Percentiles rank a stretch among this genome's conserved stretches.
These are phyloP conservation scores for Termitomyces titanicus DNA, from an alignment of 768 basidiomycete species.

Conservation along the genomic window DNA sequence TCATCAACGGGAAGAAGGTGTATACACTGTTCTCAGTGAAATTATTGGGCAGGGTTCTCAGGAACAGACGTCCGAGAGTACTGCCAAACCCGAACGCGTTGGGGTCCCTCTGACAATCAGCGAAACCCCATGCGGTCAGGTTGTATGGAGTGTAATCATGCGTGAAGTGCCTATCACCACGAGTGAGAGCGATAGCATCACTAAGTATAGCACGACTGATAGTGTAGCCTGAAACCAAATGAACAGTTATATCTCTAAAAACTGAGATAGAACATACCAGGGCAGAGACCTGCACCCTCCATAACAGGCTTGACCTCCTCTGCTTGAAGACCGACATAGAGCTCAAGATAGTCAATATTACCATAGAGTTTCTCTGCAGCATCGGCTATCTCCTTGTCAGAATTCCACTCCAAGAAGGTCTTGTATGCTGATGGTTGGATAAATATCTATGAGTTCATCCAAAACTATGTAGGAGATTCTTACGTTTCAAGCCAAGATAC, in stretches of 20 bases:
- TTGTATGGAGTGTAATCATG: constrained; percentile 80
- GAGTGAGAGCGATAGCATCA: constrained; percentile 83
- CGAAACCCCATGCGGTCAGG: constrained; percentile 80
- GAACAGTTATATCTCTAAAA: neutral
- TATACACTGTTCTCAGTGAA: constrained; percentile 69
- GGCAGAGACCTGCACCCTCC: constrained; percentile 82
- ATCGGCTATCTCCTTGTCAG: constrained; percentile 59
- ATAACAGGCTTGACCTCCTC: constrained; percentile 73
- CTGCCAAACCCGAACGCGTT: constrained; percentile 73
- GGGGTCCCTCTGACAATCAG: constrained; percentile 75
- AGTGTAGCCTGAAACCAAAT: constrained; percentile 55
- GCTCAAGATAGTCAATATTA: constrained; percentile 70
- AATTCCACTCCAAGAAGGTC: constrained; percentile 81
- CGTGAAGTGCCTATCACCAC: constrained; percentile 82
- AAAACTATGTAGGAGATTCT: constrained; percentile 12
- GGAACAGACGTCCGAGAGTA: constrained; percentile 68
- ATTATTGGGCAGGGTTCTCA: constrained; percentile 70
- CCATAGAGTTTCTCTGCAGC: constrained; percentile 79
- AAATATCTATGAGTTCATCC: neutral
- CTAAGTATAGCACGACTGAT: constrained; percentile 82
- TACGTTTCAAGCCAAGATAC: constrained; percentile 78
- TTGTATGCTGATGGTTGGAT: constrained; percentile 45
- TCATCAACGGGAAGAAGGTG: constrained; percentile 89
- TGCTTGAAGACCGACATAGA: constrained; percentile 80
- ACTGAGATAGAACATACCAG: constrained; percentile 41